Percentiles rank a stretch among this genome's conserved stretches.
These are phyloP conservation scores for Lindgomyces ingoldianus DNA, from an alignment of 495 filamentous ascomycete species.

Conservation along the genomic window DNA sequence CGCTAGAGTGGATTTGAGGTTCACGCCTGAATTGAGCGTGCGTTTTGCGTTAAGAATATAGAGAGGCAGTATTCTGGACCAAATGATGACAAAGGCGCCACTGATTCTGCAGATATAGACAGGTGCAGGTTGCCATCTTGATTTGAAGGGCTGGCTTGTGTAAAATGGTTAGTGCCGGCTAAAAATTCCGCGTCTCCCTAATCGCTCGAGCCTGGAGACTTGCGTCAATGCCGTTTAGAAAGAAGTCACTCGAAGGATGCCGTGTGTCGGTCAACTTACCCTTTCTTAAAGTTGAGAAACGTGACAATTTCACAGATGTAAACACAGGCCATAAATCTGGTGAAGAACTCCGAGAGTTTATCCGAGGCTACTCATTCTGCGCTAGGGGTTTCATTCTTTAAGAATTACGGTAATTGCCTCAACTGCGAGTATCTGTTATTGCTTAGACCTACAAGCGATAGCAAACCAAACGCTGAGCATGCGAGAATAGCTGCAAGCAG, in stretches of 20 bases:
- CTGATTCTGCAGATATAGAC: constrained; percentile 23
- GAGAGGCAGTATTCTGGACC: constrained; percentile 18
- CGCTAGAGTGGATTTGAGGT: constrained; percentile 10
- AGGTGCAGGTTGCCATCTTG: constrained; percentile 20
- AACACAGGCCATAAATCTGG: constrained; percentile 14
- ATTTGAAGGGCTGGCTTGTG: constrained; percentile 18
- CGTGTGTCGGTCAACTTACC: constrained; percentile 16
- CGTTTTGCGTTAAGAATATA: constrained; percentile 10
- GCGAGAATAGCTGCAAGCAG: constrained; percentile 17
- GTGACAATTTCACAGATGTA: constrained; percentile 13
- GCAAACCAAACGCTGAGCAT: constrained; percentile 17
- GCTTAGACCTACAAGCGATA: constrained; percentile 21
- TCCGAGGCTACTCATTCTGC: constrained; percentile 6
- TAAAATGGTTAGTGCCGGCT: constrained; percentile 17
- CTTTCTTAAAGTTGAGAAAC: constrained; percentile 25
- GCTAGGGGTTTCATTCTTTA: not conserved
- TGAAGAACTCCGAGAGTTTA: constrained; percentile 22
- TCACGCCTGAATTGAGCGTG: not conserved
- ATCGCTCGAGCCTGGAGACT: constrained; percentile 6
- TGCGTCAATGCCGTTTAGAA: not conserved
- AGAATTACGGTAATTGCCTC: too few relatives aligned
- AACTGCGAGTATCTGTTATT: constrained; percentile 19
- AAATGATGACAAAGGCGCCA: constrained; percentile 9
- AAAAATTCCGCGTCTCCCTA: constrained; percentile 13
- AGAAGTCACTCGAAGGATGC: too few relatives aligned